Evolutionary conservation across 1,284 basidiomycete genomes (phyloP).

Genomic region (Naganishia albida): DNA sequence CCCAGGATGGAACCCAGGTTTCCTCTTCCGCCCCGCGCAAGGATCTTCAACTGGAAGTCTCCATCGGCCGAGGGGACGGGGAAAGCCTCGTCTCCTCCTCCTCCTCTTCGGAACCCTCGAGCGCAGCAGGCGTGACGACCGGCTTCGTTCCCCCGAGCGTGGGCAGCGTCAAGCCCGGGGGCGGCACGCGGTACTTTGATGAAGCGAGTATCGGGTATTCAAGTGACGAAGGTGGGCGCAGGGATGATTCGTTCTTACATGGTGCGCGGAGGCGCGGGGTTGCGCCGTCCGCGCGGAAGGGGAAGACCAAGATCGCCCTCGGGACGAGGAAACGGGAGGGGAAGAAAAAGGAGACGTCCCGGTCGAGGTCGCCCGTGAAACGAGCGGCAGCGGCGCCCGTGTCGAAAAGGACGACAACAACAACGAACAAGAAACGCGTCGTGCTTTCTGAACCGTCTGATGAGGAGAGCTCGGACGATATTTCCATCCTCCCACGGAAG

Average conservation of each 20-base stretch:
- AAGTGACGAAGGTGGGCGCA: neutral
- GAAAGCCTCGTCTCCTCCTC: neutral
- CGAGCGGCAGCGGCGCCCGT: neutral
- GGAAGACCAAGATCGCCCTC: neutral
- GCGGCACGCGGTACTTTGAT: neutral
- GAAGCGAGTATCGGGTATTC: slow-evolving; percentile 7
- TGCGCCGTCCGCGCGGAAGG: neutral
- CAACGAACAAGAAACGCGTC: too few species aligned
- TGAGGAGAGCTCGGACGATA: too few species aligned
- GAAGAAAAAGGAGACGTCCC: neutral
- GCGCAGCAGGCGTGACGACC: neutral
- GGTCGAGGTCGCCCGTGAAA: neutral
- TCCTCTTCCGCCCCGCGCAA: slow-evolving; percentile 3
- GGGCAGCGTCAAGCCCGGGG: too few species aligned
- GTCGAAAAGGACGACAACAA: too few species aligned
- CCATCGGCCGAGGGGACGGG: slow-evolving; percentile 6
- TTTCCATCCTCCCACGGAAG: too few species aligned
- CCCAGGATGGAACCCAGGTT: neutral
- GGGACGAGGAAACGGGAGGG: neutral
- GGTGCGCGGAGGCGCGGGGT: too few species aligned
- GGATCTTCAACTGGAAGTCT: slow-evolving; percentile 1
- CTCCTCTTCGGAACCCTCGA: neutral
- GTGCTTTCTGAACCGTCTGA: too few species aligned
- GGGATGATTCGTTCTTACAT: slow-evolving; percentile 18
- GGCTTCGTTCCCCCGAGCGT: too few species aligned